A percentile compares a stretch with the other conserved stretches of the same genome.
phyloP scores from a whole-genome alignment of 2,329 filamentous ascomycete species.

The Aspergillus sp. region DNA sequence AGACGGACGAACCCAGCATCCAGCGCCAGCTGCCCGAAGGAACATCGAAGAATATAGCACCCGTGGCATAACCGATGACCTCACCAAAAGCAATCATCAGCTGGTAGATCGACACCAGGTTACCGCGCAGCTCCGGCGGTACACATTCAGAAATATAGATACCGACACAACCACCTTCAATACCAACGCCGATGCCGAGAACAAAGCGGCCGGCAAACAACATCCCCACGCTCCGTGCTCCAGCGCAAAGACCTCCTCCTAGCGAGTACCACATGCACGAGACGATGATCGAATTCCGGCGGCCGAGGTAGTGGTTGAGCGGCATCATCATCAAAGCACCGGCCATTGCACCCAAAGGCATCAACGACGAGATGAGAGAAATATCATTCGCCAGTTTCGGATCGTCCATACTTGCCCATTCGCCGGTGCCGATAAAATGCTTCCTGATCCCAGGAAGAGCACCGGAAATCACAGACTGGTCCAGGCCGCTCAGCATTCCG shows the following conservation, averaged over 20 bases:
- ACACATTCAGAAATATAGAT: constrained; percentile 67
- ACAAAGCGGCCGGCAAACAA: constrained; percentile 63
- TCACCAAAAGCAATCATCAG: constrained; percentile 70
- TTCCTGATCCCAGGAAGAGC: constrained; percentile 56
- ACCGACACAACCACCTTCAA: constrained; percentile 67
- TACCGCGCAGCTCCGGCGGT: constrained; percentile 60
- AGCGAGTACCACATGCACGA: constrained; percentile 64
- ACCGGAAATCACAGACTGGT: constrained; percentile 66
- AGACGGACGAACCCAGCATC: constrained; percentile 64
- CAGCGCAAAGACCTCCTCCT: constrained; percentile 62
- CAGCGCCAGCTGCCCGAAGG: constrained; percentile 61
- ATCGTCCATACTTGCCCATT: no score
- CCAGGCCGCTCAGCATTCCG: constrained; percentile 63
- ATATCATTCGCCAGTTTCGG: constrained; percentile 40
- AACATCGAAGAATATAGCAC: constrained; percentile 65
- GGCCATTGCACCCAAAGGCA: constrained; percentile 65
- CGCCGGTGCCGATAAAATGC: constrained; percentile 35
- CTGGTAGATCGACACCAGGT: constrained; percentile 67
- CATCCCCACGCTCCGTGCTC: constrained; percentile 63
- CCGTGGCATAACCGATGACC: constrained; percentile 65
- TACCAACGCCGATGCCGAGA: constrained; percentile 62
- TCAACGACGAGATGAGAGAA: constrained; percentile 62
- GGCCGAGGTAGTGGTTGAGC: constrained; percentile 60
- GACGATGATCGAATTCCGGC: constrained; percentile 62
- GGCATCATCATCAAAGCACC: constrained; percentile 62